Evolutionary conservation across 2,329 filamentous ascomycete species (phyloP).

Genomic region (Myriosclerotinia scirpicola): DNA sequence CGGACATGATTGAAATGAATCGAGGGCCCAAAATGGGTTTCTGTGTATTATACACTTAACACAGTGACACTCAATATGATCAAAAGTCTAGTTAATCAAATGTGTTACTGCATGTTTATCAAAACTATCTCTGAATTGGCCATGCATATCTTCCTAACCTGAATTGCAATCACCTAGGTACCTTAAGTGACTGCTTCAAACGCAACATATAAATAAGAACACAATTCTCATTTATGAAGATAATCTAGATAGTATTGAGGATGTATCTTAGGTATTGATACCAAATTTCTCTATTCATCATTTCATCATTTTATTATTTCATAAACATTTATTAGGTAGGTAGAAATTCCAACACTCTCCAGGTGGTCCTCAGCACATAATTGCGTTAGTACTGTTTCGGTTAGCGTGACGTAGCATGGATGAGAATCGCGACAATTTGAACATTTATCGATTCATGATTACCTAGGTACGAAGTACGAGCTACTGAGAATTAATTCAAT

Average conservation of each 20-base stretch:
- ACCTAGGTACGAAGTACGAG: conserved; percentile 11
- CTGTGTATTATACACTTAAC: conserved; percentile 24
- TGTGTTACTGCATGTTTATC: neutral
- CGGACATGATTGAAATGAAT: conserved; percentile 24
- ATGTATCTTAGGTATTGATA: too few species aligned
- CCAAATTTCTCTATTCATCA: too few species aligned
- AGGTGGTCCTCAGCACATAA: neutral
- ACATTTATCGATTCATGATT: conserved; percentile 20
- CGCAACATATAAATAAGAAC: too few species aligned
- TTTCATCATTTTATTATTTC: too few species aligned
- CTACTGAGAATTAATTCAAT: conserved; percentile 6
- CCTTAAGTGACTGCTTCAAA: too few species aligned
- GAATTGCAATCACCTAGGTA: neutral
- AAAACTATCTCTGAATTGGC: neutral
- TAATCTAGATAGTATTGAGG: too few species aligned
- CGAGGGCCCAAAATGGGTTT: conserved; percentile 18
- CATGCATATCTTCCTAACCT: neutral
- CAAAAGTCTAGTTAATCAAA: conserved; percentile 3
- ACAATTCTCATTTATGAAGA: neutral
- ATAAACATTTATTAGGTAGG: too few species aligned
- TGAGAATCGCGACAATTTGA: conserved; percentile 26
- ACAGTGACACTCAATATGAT: conserved; percentile 12
- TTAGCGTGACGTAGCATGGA: conserved; percentile 19
- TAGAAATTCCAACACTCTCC: too few species aligned
- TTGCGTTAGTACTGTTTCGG: conserved; percentile 24